Conservation (phyloP, 2,329 filamentous ascomycete species). For the Microcera coccophila region DNA sequence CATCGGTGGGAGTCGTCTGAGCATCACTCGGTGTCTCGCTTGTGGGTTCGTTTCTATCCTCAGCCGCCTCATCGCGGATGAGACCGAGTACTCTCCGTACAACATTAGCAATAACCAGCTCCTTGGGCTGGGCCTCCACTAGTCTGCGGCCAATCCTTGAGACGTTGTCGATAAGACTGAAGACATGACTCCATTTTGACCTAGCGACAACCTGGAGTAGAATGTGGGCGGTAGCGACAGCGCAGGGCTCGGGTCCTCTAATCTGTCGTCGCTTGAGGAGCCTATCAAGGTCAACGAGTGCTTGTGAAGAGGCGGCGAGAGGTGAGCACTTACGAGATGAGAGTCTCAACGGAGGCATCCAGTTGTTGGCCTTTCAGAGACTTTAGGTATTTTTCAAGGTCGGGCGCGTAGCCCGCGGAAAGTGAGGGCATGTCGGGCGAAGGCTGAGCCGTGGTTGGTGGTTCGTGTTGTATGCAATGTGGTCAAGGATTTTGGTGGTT, state of each 20-base stretch:
- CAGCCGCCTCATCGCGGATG: slow-evolving; percentile 85
- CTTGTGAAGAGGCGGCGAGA: neutral
- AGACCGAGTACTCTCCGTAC: slow-evolving; percentile 84
- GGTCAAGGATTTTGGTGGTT: no score
- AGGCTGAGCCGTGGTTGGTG: no score
- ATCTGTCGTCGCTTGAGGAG: slow-evolving; percentile 91
- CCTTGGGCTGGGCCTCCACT: slow-evolving; percentile 78
- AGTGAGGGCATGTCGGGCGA: slow-evolving; percentile 33
- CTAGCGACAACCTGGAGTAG: slow-evolving; percentile 81
- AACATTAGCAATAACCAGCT: slow-evolving; percentile 92
- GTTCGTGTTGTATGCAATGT: no score
- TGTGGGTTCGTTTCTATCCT: slow-evolving; percentile 63
- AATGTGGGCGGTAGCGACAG: slow-evolving; percentile 84
- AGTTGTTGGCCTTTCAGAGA: slow-evolving; percentile 71
- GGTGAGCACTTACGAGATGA: slow-evolving; percentile 65
- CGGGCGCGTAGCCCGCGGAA: slow-evolving; percentile 54
- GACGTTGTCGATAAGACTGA: slow-evolving; percentile 75
- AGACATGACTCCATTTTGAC: slow-evolving; percentile 72
- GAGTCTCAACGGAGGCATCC: slow-evolving; percentile 77
- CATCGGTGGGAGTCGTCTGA: slow-evolving; percentile 37
- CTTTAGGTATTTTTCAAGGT: slow-evolving; percentile 73
- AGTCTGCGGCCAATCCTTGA: slow-evolving; percentile 74
- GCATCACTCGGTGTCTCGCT: slow-evolving; percentile 58
- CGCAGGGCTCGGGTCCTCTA: slow-evolving; percentile 79
- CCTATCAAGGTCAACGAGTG: slow-evolving; percentile 39